These are phyloP conservation scores for Leccinum solheimii DNA, from an alignment of 1,284 basidiomycete genomes.

Conservation along the genomic window DNA sequence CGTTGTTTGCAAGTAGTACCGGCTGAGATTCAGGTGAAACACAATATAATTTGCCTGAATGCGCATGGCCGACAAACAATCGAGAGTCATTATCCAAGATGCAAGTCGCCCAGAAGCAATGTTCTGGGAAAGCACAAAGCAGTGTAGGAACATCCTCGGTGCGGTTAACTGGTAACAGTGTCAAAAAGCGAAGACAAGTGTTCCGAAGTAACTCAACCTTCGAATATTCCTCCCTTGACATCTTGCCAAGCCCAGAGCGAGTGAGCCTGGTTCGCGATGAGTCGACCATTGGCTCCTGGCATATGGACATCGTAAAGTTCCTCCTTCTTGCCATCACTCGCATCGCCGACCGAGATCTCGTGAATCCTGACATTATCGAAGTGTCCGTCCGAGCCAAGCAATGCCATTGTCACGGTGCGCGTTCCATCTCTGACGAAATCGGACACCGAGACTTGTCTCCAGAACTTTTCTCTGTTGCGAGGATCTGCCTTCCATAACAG, in stretches of 20 bases:
- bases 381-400: slow-evolving; percentile 26
- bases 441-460: slow-evolving; percentile 43
- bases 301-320: slow-evolving; percentile 23
- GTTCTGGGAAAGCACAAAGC: slow-evolving; percentile 54
- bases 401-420: slow-evolving; percentile 8
- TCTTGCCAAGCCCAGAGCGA: slow-evolving; percentile 47
- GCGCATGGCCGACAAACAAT: slow-evolving; percentile 67
- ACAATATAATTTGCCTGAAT: slow-evolving; percentile 64
- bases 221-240: slow-evolving; percentile 49
- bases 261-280: slow-evolving; percentile 37
- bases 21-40: slow-evolving; percentile 30
- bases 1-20: slow-evolving; percentile 53
- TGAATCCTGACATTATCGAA: slow-evolving; percentile 20
- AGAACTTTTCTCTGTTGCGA: slow-evolving; percentile 22
- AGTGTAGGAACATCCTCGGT: slow-evolving; percentile 24
- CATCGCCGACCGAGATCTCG: slow-evolving; percentile 17
- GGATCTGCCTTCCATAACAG: slow-evolving; percentile 48
- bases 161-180: slow-evolving; percentile 15
- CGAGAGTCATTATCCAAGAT: slow-evolving; percentile 21
- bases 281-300: slow-evolving; percentile 43
- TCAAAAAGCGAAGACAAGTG: slow-evolving; percentile 15
- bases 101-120: slow-evolving; percentile 51
- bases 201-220: slow-evolving; percentile 41
- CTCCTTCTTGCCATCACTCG: slow-evolving; percentile 3
- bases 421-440: slow-evolving; percentile 9